Evolutionary conservation across 768 basidiomycete genomes (phyloP), one percentile per base, ranked within the genome.

Genomic region (Amanita exitialis): DNA sequence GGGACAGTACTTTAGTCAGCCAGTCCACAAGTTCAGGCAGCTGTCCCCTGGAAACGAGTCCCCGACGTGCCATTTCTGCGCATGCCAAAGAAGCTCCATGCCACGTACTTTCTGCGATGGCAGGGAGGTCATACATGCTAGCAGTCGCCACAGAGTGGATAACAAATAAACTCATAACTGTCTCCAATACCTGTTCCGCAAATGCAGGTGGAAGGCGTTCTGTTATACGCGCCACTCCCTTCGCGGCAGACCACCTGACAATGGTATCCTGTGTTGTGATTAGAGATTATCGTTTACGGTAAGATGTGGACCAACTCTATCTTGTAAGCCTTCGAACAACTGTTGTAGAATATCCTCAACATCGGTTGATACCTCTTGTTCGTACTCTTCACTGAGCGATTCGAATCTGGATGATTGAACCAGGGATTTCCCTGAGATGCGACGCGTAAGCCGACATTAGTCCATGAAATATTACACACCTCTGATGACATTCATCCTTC

Each of bases 211-310:
- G 89, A 1, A 99, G 76, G 35, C 87, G 77, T 56, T 87, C 83
- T 2, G 89, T 75, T 41, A 97, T 77, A 6, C 93, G 81, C 6
- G 93, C 88, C 7, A 97, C 69, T 35, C 88, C 89, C 66, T 98
- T 99, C 8, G 96, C 89, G 4, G 91, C 80, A 12, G 95, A 92
- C 79, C 90, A 97, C 45, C 96, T 86, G 10, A 98, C 91, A 23
- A 93, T 72, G 0, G 95, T 97, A 59, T 96, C 94, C 94, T 98
- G 57, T 13, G 47, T 10, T 16, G 18, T 34, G 21, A 44, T 21
- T 41, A 50, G 32, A 54, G 53, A 42, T 48, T 35, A 6, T 23
- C 35, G 34, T n/a, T 54, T 42, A 30, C n/a, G 34, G 47, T 45
- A 48, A 21, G 52, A 30, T 39, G 39, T 16, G 28, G 38, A 59